Evolutionary conservation across 164 flowering plant genomes (phyloP), one percentile per base, ranked within the genome.

Genomic region (Echeveria elegans): DNA sequence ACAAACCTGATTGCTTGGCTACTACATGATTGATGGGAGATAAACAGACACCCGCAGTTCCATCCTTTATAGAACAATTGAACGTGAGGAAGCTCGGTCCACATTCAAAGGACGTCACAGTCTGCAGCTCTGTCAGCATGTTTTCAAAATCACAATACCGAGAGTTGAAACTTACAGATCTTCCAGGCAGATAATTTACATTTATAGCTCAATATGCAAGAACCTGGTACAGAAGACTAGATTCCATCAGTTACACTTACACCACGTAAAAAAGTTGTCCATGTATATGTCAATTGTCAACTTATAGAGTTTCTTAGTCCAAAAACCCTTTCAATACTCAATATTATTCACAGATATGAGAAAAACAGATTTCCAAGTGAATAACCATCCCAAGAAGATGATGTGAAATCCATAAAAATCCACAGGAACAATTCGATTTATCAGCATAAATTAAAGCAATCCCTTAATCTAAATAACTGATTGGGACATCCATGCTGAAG

Each of bases 1-100:
- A 66, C 69, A 38, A 69, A 81, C 88, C 83, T 63, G 86, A 79
- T 68, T 69, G 69, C 63, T 74, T 69, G 11, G 67, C 69, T 16
- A 63, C 70, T 69, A 47, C 71, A 69, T 68, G 73, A 66, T 72
- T 68, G 6, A 37, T 40, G 6, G 76, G 67, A 21, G 79, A 69
- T 53, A 72, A 64, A 34, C 70, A 59, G 24, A 64, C 29, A 63
- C 71, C 78, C 67, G 56, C 50, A 73, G 61, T 70, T 60, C 77
- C 79, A 67, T 75, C 77, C 38, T 70, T 74, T 64, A 24, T 15
- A 5, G 72, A 64, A 43, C 19, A 32, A 69, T 59, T 73, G 31
- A 69, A 79, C 15, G 75, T 65, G 53, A 67, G 70, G 70, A 66
- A 61, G 30, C 31, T 59, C n/a, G 67, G 66, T 48, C 70, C 74